Evolutionary conservation across 2,329 filamentous ascomycete genomes (phyloP).

Genomic region (Alternaria infectoria): DNA sequence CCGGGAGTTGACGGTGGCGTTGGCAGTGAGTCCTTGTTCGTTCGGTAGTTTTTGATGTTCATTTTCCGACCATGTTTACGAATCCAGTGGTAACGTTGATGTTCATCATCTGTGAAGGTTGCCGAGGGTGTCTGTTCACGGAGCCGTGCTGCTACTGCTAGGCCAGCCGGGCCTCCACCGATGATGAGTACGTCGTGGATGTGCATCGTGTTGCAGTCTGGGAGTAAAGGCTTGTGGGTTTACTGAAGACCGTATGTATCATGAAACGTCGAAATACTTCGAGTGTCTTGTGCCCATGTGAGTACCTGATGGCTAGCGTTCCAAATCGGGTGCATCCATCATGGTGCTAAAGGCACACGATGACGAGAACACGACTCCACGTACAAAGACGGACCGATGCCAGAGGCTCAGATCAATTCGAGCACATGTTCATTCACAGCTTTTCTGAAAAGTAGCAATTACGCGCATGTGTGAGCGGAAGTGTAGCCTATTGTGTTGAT

Average conservation of each 20-base stretch:
- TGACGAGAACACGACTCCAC: neutral
- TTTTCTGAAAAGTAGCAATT: neutral
- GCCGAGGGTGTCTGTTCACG: conserved; percentile 76
- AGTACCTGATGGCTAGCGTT: conserved; percentile 32
- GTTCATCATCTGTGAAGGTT: conserved; percentile 83
- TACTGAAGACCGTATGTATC: neutral
- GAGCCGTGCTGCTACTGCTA: conserved; percentile 75
- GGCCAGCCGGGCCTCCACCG: conserved; percentile 74
- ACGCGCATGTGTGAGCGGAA: neutral
- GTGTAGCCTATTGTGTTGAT: neutral
- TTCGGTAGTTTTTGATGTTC: conserved; percentile 61
- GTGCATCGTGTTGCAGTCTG: conserved; percentile 19
- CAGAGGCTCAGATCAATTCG: neutral
- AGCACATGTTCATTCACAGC: neutral
- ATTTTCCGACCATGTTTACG: conserved; percentile 67
- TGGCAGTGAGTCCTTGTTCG: conserved; percentile 42
- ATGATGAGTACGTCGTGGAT: conserved; percentile 73
- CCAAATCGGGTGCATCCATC: conserved; percentile 21
- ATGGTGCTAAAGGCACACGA: conserved; percentile 23
- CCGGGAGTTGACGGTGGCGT: conserved; percentile 32
- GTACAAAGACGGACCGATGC: neutral
- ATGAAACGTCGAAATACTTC: neutral
- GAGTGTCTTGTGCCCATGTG: neutral
- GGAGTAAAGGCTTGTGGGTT: neutral
- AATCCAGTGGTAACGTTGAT: conserved; percentile 81